phyloP scores from a whole-genome alignment of 805 yeast genomes.

The Yamadazyma nakazawae region DNA sequence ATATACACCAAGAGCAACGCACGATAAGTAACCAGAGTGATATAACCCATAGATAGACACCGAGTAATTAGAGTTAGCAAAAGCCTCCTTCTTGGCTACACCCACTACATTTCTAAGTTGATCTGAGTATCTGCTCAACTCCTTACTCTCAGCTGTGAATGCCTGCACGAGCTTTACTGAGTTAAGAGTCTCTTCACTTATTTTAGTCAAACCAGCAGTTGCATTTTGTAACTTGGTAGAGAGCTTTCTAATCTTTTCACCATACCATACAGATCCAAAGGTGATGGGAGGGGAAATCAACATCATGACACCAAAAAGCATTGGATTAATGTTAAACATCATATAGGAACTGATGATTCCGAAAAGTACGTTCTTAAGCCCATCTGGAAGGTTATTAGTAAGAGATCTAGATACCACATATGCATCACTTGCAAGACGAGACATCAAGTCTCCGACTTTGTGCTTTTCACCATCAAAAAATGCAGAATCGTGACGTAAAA shows the following conservation, averaged over 20 bases:
- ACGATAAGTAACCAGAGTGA: slow-evolving; percentile 41
- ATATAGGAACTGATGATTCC: slow-evolving; percentile 41
- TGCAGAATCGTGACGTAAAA: slow-evolving; percentile 40
- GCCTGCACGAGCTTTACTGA: slow-evolving; percentile 42
- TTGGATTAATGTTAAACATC: slow-evolving; percentile 44
- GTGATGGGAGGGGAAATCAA: slow-evolving; percentile 45
- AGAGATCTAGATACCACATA: slow-evolving; percentile 44
- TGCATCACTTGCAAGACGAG: slow-evolving; percentile 44
- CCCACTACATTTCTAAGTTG: slow-evolving; percentile 37
- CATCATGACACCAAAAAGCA: slow-evolving; percentile 42
- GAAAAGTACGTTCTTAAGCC: slow-evolving; percentile 41
- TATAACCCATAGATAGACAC: slow-evolving; percentile 42
- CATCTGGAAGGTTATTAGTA: slow-evolving; percentile 44
- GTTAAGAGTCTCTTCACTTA: slow-evolving; percentile 42
- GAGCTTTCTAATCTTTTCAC: slow-evolving; percentile 39
- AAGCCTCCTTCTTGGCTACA: slow-evolving; percentile 43
- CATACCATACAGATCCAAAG: slow-evolving; percentile 44
- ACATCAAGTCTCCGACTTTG: slow-evolving; percentile 45
- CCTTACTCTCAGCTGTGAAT: slow-evolving; percentile 42
- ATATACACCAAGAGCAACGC: slow-evolving; percentile 42
- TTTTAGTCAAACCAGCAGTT: slow-evolving; percentile 43
- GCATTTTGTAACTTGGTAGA: slow-evolving; percentile 43
- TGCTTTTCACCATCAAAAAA: slow-evolving; percentile 43
- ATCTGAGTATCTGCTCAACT: slow-evolving; percentile 35
- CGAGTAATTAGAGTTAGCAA: slow-evolving; percentile 43